Evolutionary conservation across 2,329 filamentous ascomycete species (phyloP), one percentile per base, ranked within the genome.

Genomic region (Xylaria sp.): DNA sequence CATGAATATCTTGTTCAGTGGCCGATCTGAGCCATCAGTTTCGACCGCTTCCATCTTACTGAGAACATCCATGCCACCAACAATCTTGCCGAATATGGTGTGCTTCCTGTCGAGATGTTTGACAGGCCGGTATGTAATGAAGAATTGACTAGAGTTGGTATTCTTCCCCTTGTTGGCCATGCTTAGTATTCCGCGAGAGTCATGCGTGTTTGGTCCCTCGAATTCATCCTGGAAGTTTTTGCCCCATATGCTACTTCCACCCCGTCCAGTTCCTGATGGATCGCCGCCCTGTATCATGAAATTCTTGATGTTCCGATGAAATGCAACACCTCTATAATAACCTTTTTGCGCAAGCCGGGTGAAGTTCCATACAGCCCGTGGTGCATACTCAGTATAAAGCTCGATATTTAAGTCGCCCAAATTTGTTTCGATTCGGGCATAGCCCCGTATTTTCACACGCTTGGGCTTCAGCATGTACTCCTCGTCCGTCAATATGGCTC

Each of bases 161-260:
- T 98, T 95, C 78, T 98, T 98, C 67, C 96, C 96, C 79, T 99
- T 99, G 81, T 99, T 99, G 50, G 96, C 96, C 96, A 99, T 99
- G 74, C 91, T 94, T 31, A 97, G 78, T 0, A 94, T 88, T 13
- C 96, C 96, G 34, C 94, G 86, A 0, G 86, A 83, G 77, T 94
- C 91, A 76, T 99, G 96, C n/a, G 91, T 92, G 50, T 94, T 81
- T 0, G 95, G 94, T 0, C 94, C 94, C 18, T 98, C 94, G 71
- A 98, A 91, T 79, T 99, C 96, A 79, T 99, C 96, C 63, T 91
- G 87, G 77, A 99, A 99, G 70, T 94, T 93, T 81, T 97, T 97
- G 67, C 93, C 93, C 96, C 96, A 99, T 69, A 97, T 90, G 76
- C 92, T 97, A 58, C 90, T 84, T 0, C 96, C 96, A n/a, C 96